Evolutionary conservation across 495 filamentous ascomycete genomes (phyloP), one percentile per base, ranked within the genome.

Genomic region (Hyaloscypha variabilis): DNA sequence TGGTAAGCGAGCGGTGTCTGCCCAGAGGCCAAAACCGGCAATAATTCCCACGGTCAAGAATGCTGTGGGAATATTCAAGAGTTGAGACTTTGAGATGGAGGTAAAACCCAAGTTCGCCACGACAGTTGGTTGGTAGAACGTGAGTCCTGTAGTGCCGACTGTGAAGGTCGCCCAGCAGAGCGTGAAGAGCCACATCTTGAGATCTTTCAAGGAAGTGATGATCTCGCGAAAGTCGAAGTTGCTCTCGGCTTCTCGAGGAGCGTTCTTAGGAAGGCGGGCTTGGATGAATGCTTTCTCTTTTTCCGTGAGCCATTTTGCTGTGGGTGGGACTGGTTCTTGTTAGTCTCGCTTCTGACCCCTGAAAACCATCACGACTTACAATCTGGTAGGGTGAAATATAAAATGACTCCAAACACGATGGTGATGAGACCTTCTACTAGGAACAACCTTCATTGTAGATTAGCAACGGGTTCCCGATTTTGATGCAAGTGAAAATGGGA

Each of bases 311-410:
- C 83, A 88, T 10, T 67, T 75, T 17, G 81, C 76, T 6, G 72
- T 72, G 68, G 88, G 84, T 28, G 81, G 81, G 73, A 97, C 97
- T 68, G 87, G 85, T 0, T 34, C 31, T 92, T 97, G 83, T 14
- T 88, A 71, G 74, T 94, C 17, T 57, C 46, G 4, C 21, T 5
- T 24, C 34, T 36, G 19, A 8, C 1, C 31, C 26, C 53, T 26
- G 25, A 30, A 8, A 13, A 8, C 8, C 26, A 96, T 77, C 89
- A 90, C 73, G 90, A 89, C 26, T 86, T 42, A 50, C 93, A 92
- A 60, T 93, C 89, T 58, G 84, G 77, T 8, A 93, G 77, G 1
- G 77, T 74, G 63, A 88, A 89, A 66, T 82, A 90, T n/a, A 85
- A 81, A 3, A 82, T n/a, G 10, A 85, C 42, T 8, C 86, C 87